A percentile compares a stretch with the other conserved stretches of the same genome.
Evolutionary conservation across 768 basidiomycete genomes (phyloP).

Genomic region (Goffeauzyma gilvescens): DNA sequence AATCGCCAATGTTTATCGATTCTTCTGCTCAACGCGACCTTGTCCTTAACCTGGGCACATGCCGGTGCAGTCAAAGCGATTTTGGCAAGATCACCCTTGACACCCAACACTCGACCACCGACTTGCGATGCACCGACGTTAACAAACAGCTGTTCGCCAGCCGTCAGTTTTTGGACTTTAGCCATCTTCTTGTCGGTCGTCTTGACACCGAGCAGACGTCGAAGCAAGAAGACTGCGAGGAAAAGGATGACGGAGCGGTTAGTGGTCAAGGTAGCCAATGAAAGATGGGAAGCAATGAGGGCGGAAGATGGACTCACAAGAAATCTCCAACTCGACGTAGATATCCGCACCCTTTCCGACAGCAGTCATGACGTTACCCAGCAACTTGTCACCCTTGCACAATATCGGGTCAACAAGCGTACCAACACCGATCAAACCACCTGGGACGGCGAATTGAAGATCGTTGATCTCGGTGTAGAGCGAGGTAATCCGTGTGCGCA

Average conservation of each 20-base stretch:
- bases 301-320: constrained; percentile 23
- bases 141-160: constrained; percentile 81
- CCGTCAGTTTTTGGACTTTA: constrained; percentile 65
- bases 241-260: neutral
- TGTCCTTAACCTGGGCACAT: constrained; percentile 91
- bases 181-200: constrained; percentile 98
- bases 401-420: constrained; percentile 91
- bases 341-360: constrained; percentile 87
- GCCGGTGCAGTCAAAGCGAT: constrained; percentile 68
- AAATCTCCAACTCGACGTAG: constrained; percentile 43
- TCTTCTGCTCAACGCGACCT: constrained; percentile 80
- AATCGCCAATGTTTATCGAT: constrained; percentile 98
- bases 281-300: neutral
- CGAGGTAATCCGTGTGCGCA: constrained; percentile 75
- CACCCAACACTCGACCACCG: constrained; percentile 79
- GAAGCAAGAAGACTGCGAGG: constrained; percentile 58
- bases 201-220: constrained; percentile 89
- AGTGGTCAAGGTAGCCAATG: neutral
- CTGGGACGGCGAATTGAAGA: constrained; percentile 84
- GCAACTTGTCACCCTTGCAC: constrained; percentile 86
- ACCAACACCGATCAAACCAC: constrained; percentile 94
- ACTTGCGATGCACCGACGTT: constrained; percentile 97
- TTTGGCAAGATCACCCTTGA: constrained; percentile 74
- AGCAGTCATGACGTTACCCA: constrained; percentile 87
- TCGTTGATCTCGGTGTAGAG: constrained; percentile 89